Base-by-base conservation (phyloP, 2,329 filamentous ascomycete species). In the Hypoxylon sp. region DNA sequence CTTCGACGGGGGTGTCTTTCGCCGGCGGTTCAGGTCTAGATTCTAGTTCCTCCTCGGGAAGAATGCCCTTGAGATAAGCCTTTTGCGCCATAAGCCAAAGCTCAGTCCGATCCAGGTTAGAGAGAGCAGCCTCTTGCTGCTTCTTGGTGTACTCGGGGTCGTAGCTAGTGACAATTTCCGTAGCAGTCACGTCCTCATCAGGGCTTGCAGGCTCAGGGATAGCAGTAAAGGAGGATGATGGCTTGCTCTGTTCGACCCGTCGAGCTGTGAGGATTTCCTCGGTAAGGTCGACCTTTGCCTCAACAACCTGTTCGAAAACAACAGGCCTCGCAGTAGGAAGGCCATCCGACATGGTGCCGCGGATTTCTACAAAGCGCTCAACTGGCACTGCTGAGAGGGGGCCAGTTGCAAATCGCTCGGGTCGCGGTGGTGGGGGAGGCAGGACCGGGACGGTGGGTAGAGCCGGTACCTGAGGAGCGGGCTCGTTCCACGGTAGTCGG, bases 11-110 rank as follows among this genome's bases (percentile, higher is more conserved):
- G 15, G 70, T 66, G 56, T 79, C 76, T 59, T 80, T 77, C 19
- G 78, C 69, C 47, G 75, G 74, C 13, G 70, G 67, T 28, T 77
- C 73, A n/a, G 69, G 67, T 32, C 78, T 77, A 11, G 77, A 71
- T 41, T 79, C 76, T 7, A 71, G 57, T 24, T 81, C 77, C 22
- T 83, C 80, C 44, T 87, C 81, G 62, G 87, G 79, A 59, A 87
- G 85, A 2, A 94, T 82, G 20, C 89, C 89, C 44, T 88, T 84
- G 59, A 94, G 84, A 71, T 96, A 95, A 13, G 88, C 84, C 59
- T 89, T 89, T 76, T 98, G 94, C 6, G 93, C 91, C 70, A 88
- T 82, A 28, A 98, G 85, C 94, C 94, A 98, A 46, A 92, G 79
- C 71, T 91, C 90, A 4, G 94, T 98, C 65, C 93, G 89, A 76